Base-by-base conservation (phyloP, 1,284 basidiomycete genomes). In the Ustilago xerochloae region DNA sequence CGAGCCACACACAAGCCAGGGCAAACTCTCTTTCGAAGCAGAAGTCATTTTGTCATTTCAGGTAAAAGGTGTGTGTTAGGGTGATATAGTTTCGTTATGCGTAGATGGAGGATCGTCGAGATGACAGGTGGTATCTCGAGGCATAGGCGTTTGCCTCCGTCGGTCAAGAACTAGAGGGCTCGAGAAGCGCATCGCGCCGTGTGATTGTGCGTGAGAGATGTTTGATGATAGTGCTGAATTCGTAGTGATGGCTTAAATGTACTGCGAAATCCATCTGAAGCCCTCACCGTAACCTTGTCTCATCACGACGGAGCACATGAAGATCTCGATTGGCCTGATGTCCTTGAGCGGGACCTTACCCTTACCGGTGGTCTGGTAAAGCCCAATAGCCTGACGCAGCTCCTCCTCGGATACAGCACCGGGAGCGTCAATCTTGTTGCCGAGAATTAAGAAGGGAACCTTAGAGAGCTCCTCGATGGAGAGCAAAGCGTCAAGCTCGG, bases 251-350 rank as follows among this genome's bases (percentile, higher is more conserved):
- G 32, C 6, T 58, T n/a, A 74, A 48, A 74, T 74, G 87, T 98
- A 98, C 93, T 97, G 95, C 75, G 93, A 96, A 78, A 99, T 85
- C 96, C 96, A 99, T 79, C 95, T 90, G 93, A 99, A 98, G 89
- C 93, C 96, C 87, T 99, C 97, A 70, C 95, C 96, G 86, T 99
- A 99, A 65, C 96, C 96, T 86, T 98, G 95, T 85, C 96, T 90
- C 89, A 97, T 94, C 63, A 99, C 96, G 65, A 99, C 96, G 16
- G 97, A 99, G 88, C 95, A 98, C 97, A 99, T 99, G 90, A 98
- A 99, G 82, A 99, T 90, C 86, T 99, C 97, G 86, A 99, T 97
- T 32, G 97, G 96, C 74, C 97, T 91, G 81, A 99, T 98, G 86
- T 98, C 96, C 81, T 89, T 92, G 80, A 99, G 90, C 68, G 94